Evolutionary conservation across 1,139 yeast genomes (phyloP), one percentile per base, ranked within the genome.

Genomic region (Schwanniomyces etchellsii): DNA sequence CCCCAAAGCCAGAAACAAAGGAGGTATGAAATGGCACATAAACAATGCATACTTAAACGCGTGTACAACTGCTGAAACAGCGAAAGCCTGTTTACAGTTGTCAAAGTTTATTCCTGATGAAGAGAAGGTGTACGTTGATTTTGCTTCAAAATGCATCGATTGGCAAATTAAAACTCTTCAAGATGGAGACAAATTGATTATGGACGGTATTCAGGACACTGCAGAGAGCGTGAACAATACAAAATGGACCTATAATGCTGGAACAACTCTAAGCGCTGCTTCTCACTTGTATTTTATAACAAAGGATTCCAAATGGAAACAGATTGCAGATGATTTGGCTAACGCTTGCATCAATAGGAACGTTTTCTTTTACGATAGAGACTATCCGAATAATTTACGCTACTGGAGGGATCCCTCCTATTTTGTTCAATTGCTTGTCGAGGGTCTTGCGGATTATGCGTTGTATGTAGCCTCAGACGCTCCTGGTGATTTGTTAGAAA

Each of bases 191-290:
- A 68, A 74, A 35, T 63, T 79, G 39, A 73, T 80, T 32, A 60
- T 59, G 52, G 89, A 80, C 49, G 88, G 88, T 28, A 61, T 77
- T 29, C 79, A 74, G 30, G 62, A 62, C 33, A 68, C 70, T 26
- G 60, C 64, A 15, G 65, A 64, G 18, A 53, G 58, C 16, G 57
- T 67, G 5, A 70, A 76, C 42, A 60, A 61, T 15, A 67, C 68
- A 38, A 79, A 80, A 51, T 77, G 81, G 77, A 68, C 82, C n/a
- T 81, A 81, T 52, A 80, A 80, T 52, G 69, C 76, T 17, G 88
- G 89, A 12, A 70, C 81, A 4, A 74, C 85, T 0, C 47, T 80
- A 27, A 71, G 81, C 6, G 74, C 79, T 1, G 66, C 76, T 4
- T 52, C 74, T 6, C 59, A 69, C 42, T 55, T 81, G 39, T 79